Evolutionary conservation across 163 green algal species (phyloP).

Genomic region (Chloromonas sp.): DNA sequence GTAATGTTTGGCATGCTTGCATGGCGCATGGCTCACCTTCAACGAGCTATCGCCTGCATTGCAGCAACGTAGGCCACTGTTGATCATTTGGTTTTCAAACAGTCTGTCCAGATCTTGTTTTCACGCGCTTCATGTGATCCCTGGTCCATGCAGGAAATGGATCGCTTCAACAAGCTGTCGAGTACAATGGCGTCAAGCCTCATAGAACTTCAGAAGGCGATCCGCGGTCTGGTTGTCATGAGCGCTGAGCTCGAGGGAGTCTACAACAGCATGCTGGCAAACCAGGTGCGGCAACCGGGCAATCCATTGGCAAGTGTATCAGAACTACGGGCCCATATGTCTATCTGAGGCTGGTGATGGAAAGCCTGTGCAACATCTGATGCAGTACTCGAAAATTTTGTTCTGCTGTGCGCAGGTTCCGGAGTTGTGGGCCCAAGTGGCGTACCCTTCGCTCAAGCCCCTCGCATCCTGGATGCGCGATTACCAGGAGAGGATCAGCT

Average conservation of each 20-base stretch:
- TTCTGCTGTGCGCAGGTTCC: constrained; percentile 43
- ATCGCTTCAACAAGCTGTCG: constrained; percentile 60
- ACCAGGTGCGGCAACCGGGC: constrained; percentile 33
- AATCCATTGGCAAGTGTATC: no score
- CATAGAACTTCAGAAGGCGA: constrained; percentile 66
- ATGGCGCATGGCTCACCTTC: no score
- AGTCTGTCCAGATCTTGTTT: no score
- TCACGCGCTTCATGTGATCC: no score
- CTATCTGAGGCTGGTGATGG: no score
- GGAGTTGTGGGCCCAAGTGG: constrained; percentile 55
- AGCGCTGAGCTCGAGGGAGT: constrained; percentile 71
- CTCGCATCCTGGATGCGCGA: constrained; percentile 68
- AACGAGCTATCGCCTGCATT: background rate
- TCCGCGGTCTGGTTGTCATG: constrained; percentile 80
- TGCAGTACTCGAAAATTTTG: no score
- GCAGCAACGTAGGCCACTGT: no score
- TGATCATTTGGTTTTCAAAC: no score
- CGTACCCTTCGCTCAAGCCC: constrained; percentile 76
- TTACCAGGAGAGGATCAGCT: constrained; percentile 61
- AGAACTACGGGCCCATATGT: no score
- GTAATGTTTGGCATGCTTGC: no score
- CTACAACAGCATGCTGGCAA: constrained; percentile 68
- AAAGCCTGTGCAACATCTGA: no score
- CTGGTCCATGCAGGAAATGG: background rate
- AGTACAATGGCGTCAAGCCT: constrained; percentile 38